These are phyloP conservation scores for Aureobasidium sp. DNA, from an alignment of 2,329 filamentous ascomycete species.

Conservation along the genomic window DNA sequence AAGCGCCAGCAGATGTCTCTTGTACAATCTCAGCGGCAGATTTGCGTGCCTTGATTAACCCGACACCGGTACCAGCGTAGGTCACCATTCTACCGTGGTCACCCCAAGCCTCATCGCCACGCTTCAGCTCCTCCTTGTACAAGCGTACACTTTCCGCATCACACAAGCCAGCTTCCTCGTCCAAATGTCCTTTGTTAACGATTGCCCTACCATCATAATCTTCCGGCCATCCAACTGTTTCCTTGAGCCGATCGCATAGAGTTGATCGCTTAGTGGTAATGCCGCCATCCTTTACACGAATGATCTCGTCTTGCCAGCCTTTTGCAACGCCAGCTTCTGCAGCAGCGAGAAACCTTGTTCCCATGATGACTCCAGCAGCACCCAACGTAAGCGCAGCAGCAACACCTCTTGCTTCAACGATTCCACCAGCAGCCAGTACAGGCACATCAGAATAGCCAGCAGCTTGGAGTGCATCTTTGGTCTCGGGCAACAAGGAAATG, in stretches of 20 bases:
- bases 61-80: conserved; percentile 53
- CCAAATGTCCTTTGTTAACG: conserved; percentile 43
- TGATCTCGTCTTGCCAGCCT: conserved; percentile 38
- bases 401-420: conserved; percentile 45
- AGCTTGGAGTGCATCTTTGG: conserved; percentile 36
- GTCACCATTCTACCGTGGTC: conserved; percentile 45
- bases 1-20: conserved; percentile 20
- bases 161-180: conserved; percentile 29
- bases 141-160: conserved; percentile 33
- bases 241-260: conserved; percentile 45
- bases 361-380: conserved; percentile 46
- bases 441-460: conserved; percentile 15
- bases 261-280: conserved; percentile 40
- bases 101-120: conserved; percentile 38
- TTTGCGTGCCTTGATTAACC: conserved; percentile 43
- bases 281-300: conserved; percentile 42
- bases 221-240: conserved; percentile 48
- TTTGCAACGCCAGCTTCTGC: conserved; percentile 35
- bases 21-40: conserved; percentile 44
- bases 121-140: conserved; percentile 37
- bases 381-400: conserved; percentile 45
- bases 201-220: conserved; percentile 49
- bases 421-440: conserved; percentile 45
- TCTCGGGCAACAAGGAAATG: conserved; percentile 49
- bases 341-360: conserved; percentile 52